Evolutionary conservation across 2,329 filamentous ascomycete species (phyloP).

Genomic region (Biscogniauxia marginata): DNA sequence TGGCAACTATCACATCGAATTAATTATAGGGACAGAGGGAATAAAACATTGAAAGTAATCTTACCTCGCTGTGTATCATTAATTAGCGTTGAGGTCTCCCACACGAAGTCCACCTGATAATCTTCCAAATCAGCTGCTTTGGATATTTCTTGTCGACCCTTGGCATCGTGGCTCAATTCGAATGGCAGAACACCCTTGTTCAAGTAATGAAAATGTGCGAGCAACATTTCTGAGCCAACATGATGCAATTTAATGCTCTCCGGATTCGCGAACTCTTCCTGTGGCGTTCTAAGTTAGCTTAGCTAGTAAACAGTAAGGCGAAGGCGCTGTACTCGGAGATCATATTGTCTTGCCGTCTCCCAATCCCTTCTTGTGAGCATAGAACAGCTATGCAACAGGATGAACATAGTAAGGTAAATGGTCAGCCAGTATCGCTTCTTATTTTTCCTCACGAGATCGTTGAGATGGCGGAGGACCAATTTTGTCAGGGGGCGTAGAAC

Average conservation of each 20-base stretch:
- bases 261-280: not conserved
- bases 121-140: not conserved
- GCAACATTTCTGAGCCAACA: not conserved
- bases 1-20: not conserved
- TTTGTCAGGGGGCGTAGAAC: conserved; percentile 36
- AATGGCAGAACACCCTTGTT: not conserved
- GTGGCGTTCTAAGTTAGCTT: not conserved
- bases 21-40: not conserved
- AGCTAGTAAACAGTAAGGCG: not conserved
- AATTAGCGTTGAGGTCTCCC: not conserved
- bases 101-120: not conserved
- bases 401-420: conserved; percentile 40
- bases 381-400: conserved; percentile 38
- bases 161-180: not conserved
- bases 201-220: not conserved
- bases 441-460: conserved; percentile 35
- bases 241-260: not conserved
- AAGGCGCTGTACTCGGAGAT: not conserved
- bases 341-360: conserved; percentile 17
- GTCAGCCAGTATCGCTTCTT: conserved; percentile 35
- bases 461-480: conserved; percentile 35
- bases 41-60: not conserved
- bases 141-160: not conserved
- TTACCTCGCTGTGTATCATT: not conserved
- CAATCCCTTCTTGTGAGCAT: conserved; percentile 21